phyloP scores from a whole-genome alignment of 2,329 filamentous ascomycete genomes.

The Myriosclerotinia curreyana region DNA sequence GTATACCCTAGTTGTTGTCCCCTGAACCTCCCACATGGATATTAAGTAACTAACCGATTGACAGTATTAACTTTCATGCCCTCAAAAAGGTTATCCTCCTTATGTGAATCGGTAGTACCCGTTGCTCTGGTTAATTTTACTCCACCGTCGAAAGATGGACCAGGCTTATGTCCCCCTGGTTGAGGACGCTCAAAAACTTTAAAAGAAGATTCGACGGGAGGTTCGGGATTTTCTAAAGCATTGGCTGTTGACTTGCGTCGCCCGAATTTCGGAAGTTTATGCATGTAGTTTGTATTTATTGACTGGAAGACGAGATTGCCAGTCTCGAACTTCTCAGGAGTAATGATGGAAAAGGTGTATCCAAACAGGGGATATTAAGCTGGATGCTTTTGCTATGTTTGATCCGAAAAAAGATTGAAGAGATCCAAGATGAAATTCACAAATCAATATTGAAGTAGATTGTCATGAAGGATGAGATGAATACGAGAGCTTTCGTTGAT shows the following conservation, averaged over 20 bases:
- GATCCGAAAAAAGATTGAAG: conserved; percentile 16
- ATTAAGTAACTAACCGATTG: conserved; percentile 38
- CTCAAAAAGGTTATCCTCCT: conserved; percentile 40
- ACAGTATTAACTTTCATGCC: conserved; percentile 30
- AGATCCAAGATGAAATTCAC: not conserved
- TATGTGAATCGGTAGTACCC: conserved; percentile 30
- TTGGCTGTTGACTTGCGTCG: conserved; percentile 40
- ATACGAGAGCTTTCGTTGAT: conserved; percentile 14
- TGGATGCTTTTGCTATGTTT: not conserved
- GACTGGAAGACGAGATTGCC: conserved; percentile 21
- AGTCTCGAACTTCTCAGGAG: conserved; percentile 20
- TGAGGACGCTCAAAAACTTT: conserved; percentile 40
- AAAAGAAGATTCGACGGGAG: conserved; percentile 35
- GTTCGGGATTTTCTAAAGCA: conserved; percentile 32
- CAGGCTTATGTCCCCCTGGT: conserved; percentile 19
- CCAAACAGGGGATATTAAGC: conserved; percentile 10
- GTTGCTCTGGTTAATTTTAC: conserved; percentile 33
- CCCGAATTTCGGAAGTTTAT: conserved; percentile 40
- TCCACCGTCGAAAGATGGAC: conserved; percentile 39
- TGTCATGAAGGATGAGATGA: conserved; percentile 12
- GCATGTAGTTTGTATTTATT: conserved; percentile 37
- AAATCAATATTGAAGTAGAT: not conserved
- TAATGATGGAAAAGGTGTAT: conserved; percentile 9
- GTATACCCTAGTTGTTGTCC: conserved; percentile 23
- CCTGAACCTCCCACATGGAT: conserved; percentile 2